phyloP scores from a whole-genome alignment of 371 early-diverging fungal genomes.

The Funneliformis caledonium region DNA sequence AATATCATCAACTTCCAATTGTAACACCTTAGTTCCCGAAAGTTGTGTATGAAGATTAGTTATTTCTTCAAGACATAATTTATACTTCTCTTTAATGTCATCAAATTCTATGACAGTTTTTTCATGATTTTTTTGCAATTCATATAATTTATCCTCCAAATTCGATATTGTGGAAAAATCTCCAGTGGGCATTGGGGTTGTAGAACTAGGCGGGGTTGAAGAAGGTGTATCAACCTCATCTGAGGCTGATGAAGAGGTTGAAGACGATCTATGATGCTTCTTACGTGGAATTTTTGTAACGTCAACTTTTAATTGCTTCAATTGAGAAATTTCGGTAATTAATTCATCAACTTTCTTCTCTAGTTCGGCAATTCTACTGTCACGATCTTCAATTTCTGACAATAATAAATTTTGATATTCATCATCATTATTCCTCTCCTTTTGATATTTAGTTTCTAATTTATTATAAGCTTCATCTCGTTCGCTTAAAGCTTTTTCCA shows the following conservation, averaged over 20 bases:
- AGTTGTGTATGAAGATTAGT: slow-evolving; percentile 21
- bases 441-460: slow-evolving; percentile 36
- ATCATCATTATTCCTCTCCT: slow-evolving; percentile 42
- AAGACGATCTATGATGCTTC: not conserved
- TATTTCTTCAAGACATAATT: slow-evolving; percentile 28
- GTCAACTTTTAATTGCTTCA: slow-evolving; percentile 8
- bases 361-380: slow-evolving; percentile 19
- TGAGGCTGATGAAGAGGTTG: slow-evolving; percentile 7
- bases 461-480: slow-evolving; percentile 20
- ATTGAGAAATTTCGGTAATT: slow-evolving; percentile 9
- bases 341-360: slow-evolving; percentile 36
- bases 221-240: slow-evolving; percentile 13
- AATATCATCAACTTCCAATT: slow-evolving; percentile 6
- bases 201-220: not conserved
- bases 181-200: not conserved
- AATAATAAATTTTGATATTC: not conserved
- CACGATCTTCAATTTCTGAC: slow-evolving; percentile 18
- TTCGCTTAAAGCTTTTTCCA: slow-evolving; percentile 41
- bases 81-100: slow-evolving; percentile 37
- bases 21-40: slow-evolving; percentile 2
- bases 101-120: not conserved
- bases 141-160: slow-evolving; percentile 32
- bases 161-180: slow-evolving; percentile 1
- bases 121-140: slow-evolving; percentile 32
- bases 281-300: not conserved